Conservation (phyloP, 192 early-diverging fungal species). For the Podila minutissima region DNA sequence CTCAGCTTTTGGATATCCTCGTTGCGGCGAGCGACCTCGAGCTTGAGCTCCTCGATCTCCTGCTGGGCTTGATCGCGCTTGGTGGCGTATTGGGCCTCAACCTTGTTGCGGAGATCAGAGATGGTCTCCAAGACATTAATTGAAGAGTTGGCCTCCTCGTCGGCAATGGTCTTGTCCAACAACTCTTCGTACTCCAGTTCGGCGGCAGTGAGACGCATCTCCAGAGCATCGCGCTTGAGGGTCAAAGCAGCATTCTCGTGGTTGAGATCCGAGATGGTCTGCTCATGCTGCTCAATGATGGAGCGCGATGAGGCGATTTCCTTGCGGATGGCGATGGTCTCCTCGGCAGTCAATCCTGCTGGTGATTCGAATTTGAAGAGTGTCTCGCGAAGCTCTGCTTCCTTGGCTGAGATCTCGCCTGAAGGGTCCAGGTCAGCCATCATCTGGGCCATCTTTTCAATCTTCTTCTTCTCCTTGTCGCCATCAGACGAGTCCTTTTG, state of each 20-base stretch:
- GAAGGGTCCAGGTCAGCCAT: constrained; percentile 84
- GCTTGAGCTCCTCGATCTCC: constrained; percentile 78
- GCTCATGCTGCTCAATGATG: constrained; percentile 69
- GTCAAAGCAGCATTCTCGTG: constrained; percentile 66
- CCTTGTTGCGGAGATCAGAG: constrained; percentile 83
- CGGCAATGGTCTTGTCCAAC: constrained; percentile 74
- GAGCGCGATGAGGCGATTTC: constrained; percentile 77
- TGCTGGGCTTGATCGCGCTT: constrained; percentile 80
- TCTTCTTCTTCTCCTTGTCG: constrained; percentile 82
- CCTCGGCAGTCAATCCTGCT: constrained; percentile 68
- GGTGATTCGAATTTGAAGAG: constrained; percentile 73
- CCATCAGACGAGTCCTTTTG: constrained; percentile 64
- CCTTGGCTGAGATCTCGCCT: constrained; percentile 78
- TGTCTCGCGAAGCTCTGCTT: constrained; percentile 76
- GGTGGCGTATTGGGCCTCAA: constrained; percentile 85
- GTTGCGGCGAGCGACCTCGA: constrained; percentile 72
- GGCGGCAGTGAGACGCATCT: constrained; percentile 71
- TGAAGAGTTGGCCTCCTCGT: constrained; percentile 70
- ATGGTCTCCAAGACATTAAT: constrained; percentile 78
- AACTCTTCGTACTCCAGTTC: constrained; percentile 89
- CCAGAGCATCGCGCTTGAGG: constrained; percentile 72
- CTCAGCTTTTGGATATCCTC: constrained; percentile 73
- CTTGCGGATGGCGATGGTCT: constrained; percentile 71
- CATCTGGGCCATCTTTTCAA: constrained; percentile 88
- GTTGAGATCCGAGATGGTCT: constrained; percentile 68